Evolutionary conservation across 352 stramenopile genomes (phyloP).

Genomic region (Thraustochytrium striatum): DNA sequence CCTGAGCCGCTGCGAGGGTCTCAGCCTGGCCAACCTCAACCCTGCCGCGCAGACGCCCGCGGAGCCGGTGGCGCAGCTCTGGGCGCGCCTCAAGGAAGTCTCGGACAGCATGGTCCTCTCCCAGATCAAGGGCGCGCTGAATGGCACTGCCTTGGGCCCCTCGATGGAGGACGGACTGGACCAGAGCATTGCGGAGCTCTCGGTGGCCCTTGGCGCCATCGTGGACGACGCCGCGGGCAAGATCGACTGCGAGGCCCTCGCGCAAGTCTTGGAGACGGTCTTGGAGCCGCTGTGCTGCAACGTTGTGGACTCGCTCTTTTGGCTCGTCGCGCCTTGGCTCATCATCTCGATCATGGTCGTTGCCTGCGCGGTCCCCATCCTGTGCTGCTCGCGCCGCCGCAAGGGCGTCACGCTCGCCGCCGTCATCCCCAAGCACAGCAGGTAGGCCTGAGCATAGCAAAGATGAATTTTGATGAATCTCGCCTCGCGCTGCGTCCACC

Average conservation of each 20-base stretch:
- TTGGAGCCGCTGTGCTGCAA: constrained; percentile 36
- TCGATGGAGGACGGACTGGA: background rate
- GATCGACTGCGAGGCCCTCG: constrained; percentile 27
- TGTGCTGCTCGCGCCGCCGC: no score
- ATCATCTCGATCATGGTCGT: background rate
- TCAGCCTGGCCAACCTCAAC: constrained; percentile 4
- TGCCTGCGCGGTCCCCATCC: no score
- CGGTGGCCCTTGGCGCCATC: background rate
- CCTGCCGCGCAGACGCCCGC: background rate
- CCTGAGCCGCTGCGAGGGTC: background rate
- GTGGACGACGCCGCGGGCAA: background rate
- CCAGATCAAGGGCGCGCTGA: background rate
- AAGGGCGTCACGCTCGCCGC: no score
- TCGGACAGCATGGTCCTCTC: no score
- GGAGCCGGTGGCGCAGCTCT: constrained; percentile 28
- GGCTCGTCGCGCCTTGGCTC: constrained; percentile 11
- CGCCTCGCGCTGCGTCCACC: no score
- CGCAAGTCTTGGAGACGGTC: constrained; percentile 14
- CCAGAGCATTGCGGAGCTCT: background rate
- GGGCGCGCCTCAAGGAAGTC: background rate
- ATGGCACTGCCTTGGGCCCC: background rate
- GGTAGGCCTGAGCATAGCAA: no score
- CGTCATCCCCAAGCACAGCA: no score
- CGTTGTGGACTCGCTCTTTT: constrained; percentile 5
- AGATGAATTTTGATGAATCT: no score